A percentile compares a stretch with the other conserved stretches of the same genome.
Evolutionary conservation across 2,329 filamentous ascomycete species (phyloP).

Genomic region (Colletotrichum horii): DNA sequence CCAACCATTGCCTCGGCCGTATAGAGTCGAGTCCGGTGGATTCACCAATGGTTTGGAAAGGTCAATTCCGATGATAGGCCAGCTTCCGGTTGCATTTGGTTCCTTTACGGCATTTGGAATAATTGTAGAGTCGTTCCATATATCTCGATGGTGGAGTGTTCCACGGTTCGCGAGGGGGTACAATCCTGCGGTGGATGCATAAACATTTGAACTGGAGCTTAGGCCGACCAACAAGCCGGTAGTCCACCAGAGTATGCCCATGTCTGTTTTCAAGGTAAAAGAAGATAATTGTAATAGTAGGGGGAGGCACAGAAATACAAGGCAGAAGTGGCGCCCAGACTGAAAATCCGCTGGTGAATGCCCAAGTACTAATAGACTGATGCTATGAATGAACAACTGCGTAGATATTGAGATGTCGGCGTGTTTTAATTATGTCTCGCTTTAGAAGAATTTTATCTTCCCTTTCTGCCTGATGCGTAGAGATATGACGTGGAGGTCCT

Average conservation of each 20-base stretch:
- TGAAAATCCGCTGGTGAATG: neutral
- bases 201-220: neutral
- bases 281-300: neutral
- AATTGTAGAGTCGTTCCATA: neutral
- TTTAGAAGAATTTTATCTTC: neutral
- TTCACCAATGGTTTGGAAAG: neutral
- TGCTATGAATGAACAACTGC: neutral
- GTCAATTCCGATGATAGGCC: neutral
- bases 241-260: neutral
- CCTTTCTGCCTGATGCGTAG: neutral
- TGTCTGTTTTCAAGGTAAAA: neutral
- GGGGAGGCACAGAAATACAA: neutral
- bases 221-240: neutral
- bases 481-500: neutral
- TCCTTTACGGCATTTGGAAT: neutral
- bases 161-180: neutral
- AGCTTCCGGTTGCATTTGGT: neutral
- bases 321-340: neutral
- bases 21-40: neutral
- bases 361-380: neutral
- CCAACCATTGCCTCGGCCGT: neutral
- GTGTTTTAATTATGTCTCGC: neutral
- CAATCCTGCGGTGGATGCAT: neutral
- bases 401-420: neutral
- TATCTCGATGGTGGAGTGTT: neutral